Conservation (phyloP, 2,329 filamentous ascomycete genomes). For the Coleophoma cylindrospora region DNA sequence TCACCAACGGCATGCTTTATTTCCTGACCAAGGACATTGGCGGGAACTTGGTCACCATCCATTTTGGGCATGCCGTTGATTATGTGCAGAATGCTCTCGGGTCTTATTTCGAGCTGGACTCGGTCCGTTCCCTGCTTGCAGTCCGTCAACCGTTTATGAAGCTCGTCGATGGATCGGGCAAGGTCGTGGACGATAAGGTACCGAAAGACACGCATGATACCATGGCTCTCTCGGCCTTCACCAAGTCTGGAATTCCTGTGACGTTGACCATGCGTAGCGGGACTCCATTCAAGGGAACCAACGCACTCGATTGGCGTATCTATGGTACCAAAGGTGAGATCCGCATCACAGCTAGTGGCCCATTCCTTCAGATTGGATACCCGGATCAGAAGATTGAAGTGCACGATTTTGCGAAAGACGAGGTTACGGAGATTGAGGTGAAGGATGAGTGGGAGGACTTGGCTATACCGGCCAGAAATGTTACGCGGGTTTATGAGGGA, state of each 20-base stretch:
- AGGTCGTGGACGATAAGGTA: constrained; percentile 5
- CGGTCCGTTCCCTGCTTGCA: constrained; percentile 8
- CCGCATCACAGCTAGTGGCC: constrained; percentile 5
- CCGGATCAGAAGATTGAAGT: constrained; percentile 12
- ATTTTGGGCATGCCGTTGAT: constrained; percentile 34
- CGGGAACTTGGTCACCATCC: constrained; percentile 21
- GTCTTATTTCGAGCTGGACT: constrained; percentile 6
- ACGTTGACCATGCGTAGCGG: constrained; percentile 12
- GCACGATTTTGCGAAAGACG: constrained; percentile 6
- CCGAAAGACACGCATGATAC: constrained; percentile 12
- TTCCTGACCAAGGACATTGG: constrained; percentile 41
- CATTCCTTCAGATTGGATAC: constrained; percentile 13
- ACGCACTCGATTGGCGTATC: constrained; percentile 41
- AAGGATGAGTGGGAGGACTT: constrained; percentile 1
- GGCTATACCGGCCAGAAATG: constrained; percentile 10
- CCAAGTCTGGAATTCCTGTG: constrained; percentile 7
- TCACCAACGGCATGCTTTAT: constrained; percentile 34
- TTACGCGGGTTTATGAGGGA: constrained; percentile 12
- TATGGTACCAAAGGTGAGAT: constrained; percentile 40
- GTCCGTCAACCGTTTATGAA: constrained; percentile 6
- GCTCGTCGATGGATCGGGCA: constrained; percentile 2
- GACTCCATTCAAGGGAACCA: constrained; percentile 5
- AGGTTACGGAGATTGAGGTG: constrained; percentile 8
- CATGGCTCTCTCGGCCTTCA: constrained; percentile 12
- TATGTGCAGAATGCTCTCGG: constrained; percentile 26